Evolutionary conservation across 73 alveolate genomes (phyloP), one percentile per base, ranked within the genome.

Genomic region (Stentor coeruleus): DNA sequence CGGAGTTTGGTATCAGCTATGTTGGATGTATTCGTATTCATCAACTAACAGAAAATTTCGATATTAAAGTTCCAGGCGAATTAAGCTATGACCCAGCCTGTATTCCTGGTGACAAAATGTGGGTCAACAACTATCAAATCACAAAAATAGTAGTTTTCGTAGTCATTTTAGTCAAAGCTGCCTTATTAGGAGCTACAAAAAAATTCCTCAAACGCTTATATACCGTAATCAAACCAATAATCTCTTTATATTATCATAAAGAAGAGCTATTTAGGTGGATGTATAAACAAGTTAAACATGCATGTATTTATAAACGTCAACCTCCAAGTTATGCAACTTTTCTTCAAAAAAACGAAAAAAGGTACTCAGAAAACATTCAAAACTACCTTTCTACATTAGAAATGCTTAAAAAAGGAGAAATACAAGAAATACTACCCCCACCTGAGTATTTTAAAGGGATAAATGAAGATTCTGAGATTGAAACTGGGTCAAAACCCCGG

Each of bases 21-120:
- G 33, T 66, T 26, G 79, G 79, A 20, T 28, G 15, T 11, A 66
- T 66, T 40, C 1, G n/a, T 15, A 33, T 66, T 11, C n/a, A 2
- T 66, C 79, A 66, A 28, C 79, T 31, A 11, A 31, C n/a, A 1
- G 41, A 33, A 20, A 49, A 11, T 20, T 66, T 66, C 39, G 14
- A 20, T 1, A 2, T 66, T 66, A 20, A 66, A 26, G 40, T 66
- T 2, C 79, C 79, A 26, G 79, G 79, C n/a, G 79, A 66, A 2
- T 40, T 66, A 14, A 66, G 40, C 33, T 66, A 66, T 66, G 79
- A 66, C 79, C 79, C 79, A 66, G 79, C 79, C 36, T 11, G 66
- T 49, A 20, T 11, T 31, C 40, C n/a, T 20, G 41, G 0, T 28
- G 79, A 66, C 37, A 28, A 26, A 20, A 14, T 33, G 14, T 66